Conservation (phyloP, 495 filamentous ascomycete genomes). For the Penicillium bovifimosum region DNA sequence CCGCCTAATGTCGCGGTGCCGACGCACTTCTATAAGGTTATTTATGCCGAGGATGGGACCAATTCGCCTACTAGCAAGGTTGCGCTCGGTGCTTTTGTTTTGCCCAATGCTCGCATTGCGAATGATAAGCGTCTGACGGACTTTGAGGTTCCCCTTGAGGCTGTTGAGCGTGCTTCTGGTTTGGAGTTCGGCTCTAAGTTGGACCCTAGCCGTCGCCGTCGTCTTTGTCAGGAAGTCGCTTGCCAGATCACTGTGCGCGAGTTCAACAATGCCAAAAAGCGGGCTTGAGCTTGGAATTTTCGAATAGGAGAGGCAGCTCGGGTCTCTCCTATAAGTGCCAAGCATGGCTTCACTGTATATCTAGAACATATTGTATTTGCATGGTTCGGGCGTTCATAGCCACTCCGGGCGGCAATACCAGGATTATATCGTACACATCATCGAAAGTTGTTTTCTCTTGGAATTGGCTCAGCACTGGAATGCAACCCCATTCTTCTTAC, state of each 20-base stretch:
- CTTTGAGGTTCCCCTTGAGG: slow-evolving; percentile 92
- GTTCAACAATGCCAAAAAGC: slow-evolving; percentile 48
- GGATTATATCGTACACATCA: slow-evolving; percentile 6
- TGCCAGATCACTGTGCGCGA: slow-evolving; percentile 79
- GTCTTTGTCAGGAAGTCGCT: slow-evolving; percentile 77
- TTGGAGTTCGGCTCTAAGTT: slow-evolving; percentile 83
- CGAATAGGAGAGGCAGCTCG: neutral
- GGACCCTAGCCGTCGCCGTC: slow-evolving; percentile 63
- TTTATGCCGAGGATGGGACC: slow-evolving; percentile 82
- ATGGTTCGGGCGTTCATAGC: slow-evolving; percentile 23
- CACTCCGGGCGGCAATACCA: slow-evolving; percentile 9
- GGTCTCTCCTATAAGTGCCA: too few species aligned
- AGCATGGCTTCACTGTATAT: slow-evolving; percentile 18
- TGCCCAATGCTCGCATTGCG: slow-evolving; percentile 86
- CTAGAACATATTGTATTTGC: slow-evolving; percentile 20
- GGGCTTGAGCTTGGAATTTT: neutral
- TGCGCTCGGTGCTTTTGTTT: slow-evolving; percentile 86
- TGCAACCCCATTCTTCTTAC: slow-evolving; percentile 70
- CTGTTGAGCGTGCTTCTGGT: slow-evolving; percentile 84
- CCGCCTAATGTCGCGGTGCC: slow-evolving; percentile 94
- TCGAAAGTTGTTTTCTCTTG: neutral
- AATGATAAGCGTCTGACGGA: slow-evolving; percentile 79
- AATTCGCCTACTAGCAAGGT: slow-evolving; percentile 59
- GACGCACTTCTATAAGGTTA: slow-evolving; percentile 98
- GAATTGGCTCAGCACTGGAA: slow-evolving; percentile 68